phyloP scores from a whole-genome alignment of 495 filamentous ascomycete genomes.

The Neurospora hispaniola region DNA sequence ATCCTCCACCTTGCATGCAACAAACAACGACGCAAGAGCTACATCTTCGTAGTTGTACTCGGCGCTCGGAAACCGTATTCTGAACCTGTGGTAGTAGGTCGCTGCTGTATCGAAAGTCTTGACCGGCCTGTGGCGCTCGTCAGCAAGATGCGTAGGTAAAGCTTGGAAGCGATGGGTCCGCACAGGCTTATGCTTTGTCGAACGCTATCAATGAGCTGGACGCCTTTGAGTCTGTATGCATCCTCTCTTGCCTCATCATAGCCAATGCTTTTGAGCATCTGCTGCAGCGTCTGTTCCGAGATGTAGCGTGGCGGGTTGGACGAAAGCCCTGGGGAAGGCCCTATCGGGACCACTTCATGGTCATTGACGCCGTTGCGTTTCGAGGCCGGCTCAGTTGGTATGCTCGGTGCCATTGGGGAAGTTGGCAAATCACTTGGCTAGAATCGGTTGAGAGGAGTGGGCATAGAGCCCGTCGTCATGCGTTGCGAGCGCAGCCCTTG shows the following conservation, averaged over 20 bases:
- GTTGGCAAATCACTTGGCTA: not conserved
- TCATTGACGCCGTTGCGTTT: slow-evolving; percentile 4
- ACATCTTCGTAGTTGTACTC: slow-evolving; percentile 67
- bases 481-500: not conserved
- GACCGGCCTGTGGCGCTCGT: slow-evolving; percentile 46
- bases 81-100: slow-evolving; percentile 82
- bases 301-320: slow-evolving; percentile 31
- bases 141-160: slow-evolving; percentile 1
- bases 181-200: slow-evolving; percentile 62
- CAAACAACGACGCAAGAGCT: slow-evolving; percentile 76
- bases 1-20: slow-evolving; percentile 94
- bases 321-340: slow-evolving; percentile 29
- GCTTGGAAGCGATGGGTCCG: slow-evolving; percentile 13
- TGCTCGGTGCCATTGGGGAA: slow-evolving; percentile 14
- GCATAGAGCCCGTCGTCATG: not conserved
- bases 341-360: slow-evolving; percentile 14
- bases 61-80: slow-evolving; percentile 61
- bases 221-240: slow-evolving; percentile 58
- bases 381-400: slow-evolving; percentile 6
- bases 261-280: slow-evolving; percentile 25
- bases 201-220: slow-evolving; percentile 72
- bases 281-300: slow-evolving; percentile 27
- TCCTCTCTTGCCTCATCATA: slow-evolving; percentile 48
- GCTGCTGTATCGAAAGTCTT: slow-evolving; percentile 77
- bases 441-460: not conserved